Evolutionary conservation across 2,329 filamentous ascomycete genomes (phyloP).

Genomic region (Cordyceps tenuipes): DNA sequence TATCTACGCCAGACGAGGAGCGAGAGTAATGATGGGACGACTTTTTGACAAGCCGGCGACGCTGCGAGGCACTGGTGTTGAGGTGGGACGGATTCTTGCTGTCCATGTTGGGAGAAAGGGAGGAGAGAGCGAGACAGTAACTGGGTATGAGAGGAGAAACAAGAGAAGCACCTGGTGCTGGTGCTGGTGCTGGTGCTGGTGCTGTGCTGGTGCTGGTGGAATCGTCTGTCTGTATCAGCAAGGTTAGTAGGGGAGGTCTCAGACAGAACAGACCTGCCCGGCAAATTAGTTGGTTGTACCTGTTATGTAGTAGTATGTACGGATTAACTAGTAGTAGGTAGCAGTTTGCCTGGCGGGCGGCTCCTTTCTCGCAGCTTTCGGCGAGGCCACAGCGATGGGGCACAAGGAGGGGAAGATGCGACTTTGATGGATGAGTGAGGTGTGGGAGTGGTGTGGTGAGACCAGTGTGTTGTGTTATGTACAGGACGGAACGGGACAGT

Average conservation of each 20-base stretch:
- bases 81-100: constrained; percentile 30
- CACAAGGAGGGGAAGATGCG: too few relatives aligned
- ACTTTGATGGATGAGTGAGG: neutral
- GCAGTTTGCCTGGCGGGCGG: too few relatives aligned
- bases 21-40: constrained; percentile 41
- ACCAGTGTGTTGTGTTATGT: neutral
- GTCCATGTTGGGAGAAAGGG: constrained; percentile 36
- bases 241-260: neutral
- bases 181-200: too few relatives aligned
- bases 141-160: constrained; percentile 2
- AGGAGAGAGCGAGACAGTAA: neutral
- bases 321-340: too few relatives aligned
- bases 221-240: neutral
- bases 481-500: neutral
- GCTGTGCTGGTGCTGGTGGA: too few relatives aligned
- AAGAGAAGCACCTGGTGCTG: neutral
- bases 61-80: constrained; percentile 39
- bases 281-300: too few relatives aligned
- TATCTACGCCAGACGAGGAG: constrained; percentile 43
- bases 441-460: neutral
- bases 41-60: constrained; percentile 57
- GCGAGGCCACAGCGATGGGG: too few relatives aligned
- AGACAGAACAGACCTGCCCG: neutral
- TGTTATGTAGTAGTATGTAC: too few relatives aligned
- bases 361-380: too few relatives aligned